Conservation (phyloP, 2,329 filamentous ascomycete species). For the Proliferodiscus dingleyae region DNA sequence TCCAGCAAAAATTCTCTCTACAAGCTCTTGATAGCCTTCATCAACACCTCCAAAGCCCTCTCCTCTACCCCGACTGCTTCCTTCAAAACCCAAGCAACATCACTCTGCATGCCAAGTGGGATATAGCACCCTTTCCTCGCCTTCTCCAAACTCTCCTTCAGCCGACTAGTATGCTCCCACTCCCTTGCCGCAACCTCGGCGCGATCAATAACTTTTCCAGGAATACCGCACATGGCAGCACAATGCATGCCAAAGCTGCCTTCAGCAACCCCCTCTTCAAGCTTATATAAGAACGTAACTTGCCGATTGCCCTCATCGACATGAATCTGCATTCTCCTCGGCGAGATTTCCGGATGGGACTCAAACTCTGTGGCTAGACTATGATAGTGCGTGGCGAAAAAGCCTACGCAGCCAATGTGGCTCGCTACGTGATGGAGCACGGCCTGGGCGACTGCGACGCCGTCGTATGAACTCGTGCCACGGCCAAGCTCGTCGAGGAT, state of each 20-base stretch:
- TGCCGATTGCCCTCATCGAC: conserved; percentile 78
- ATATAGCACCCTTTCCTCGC: conserved; percentile 76
- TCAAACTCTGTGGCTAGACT: conserved; percentile 88
- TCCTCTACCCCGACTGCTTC: conserved; percentile 40
- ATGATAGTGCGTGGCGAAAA: conserved; percentile 98
- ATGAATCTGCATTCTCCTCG: conserved; percentile 89
- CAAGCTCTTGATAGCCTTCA: conserved; percentile 55
- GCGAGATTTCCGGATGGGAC: conserved; percentile 78
- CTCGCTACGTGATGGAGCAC: conserved; percentile 95
- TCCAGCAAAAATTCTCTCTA: no score
- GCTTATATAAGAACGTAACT: conserved; percentile 95
- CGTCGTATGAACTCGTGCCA: conserved; percentile 92
- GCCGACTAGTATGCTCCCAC: conserved; percentile 90
- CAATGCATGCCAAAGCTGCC: conserved; percentile 99
- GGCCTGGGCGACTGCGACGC: conserved; percentile 91
- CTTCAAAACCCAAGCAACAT: conserved; percentile 73
- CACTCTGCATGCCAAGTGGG: conserved; percentile 80
- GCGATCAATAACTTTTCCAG: conserved; percentile 71
- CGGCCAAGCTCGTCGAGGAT: conserved; percentile 96
- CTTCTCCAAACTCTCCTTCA: conserved; percentile 83
- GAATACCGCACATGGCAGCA: conserved; percentile 95
- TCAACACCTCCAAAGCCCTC: conserved; percentile 53
- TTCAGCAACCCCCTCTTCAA: conserved; percentile 90
- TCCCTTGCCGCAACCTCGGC: conserved; percentile 84
- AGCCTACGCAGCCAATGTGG: conserved; percentile 88